phyloP scores from a whole-genome alignment of 108 stramenopile species.

The Poteriospumella lacustris region DNA sequence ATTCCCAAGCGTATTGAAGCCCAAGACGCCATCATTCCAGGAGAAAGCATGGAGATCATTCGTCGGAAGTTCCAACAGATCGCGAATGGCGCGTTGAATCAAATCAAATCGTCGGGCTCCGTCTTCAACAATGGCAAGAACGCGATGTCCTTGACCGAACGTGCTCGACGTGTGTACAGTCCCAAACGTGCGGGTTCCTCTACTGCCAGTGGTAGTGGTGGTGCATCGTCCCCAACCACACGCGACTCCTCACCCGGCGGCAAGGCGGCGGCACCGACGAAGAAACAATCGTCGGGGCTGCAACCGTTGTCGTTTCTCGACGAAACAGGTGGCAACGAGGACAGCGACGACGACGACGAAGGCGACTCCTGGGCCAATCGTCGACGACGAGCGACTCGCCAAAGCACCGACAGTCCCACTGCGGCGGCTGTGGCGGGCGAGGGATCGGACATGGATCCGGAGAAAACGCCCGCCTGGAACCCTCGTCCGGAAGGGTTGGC shows the following conservation, averaged over 20 bases:
- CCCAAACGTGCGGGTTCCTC: not conserved
- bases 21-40: not conserved
- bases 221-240: not conserved
- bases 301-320: not conserved
- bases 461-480: not conserved
- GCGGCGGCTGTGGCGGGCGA: not conserved
- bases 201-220: not conserved
- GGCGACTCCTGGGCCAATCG: not conserved
- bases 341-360: too few relatives aligned
- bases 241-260: not conserved
- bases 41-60: not conserved
- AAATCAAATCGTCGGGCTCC: not conserved
- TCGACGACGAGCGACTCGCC: not conserved
- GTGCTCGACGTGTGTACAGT: not conserved
- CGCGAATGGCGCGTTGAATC: not conserved
- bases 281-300: not conserved
- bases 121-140: not conserved
- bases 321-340: too few relatives aligned
- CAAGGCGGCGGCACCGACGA: not conserved
- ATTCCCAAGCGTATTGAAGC: constrained; percentile 12
- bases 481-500: not conserved
- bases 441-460: not conserved
- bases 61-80: not conserved
- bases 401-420: not conserved
- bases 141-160: not conserved